Conservation (phyloP, 202 grass and related monocot species). For the Miscanthus sacchariflorus region DNA sequence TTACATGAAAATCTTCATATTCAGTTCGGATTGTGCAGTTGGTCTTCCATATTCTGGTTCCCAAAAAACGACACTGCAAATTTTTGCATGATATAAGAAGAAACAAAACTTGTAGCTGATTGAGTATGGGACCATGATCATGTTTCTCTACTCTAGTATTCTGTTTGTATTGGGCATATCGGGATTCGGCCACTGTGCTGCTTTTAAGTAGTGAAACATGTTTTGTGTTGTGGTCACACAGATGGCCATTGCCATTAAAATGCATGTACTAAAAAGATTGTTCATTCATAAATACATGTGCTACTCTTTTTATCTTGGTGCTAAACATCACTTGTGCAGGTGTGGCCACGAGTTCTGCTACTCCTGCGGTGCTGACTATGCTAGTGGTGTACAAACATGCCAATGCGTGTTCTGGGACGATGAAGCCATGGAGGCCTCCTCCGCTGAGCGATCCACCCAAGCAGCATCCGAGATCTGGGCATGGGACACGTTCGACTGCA, state of each 20-base stretch:
- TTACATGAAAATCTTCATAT: not conserved
- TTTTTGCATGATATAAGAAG: constrained; percentile 5
- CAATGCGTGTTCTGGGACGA: constrained; percentile 88
- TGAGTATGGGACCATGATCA: not conserved
- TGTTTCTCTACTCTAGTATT: not conserved
- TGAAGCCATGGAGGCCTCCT: constrained; percentile 47
- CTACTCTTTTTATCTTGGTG: not conserved
- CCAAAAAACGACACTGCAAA: not conserved
- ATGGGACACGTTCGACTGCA: constrained; percentile 91
- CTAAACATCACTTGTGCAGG: constrained; percentile 63
- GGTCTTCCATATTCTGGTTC: constrained; percentile 13
- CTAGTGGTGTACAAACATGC: constrained; percentile 75
- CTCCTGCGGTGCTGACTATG: constrained; percentile 81
- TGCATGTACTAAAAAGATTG: not conserved
- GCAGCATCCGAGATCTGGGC: constrained; percentile 77
- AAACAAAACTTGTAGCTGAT: not conserved
- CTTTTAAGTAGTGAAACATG: not conserved
- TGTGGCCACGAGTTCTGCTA: constrained; percentile 99
- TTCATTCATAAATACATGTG: not conserved
- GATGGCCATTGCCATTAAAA: not conserved
- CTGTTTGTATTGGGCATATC: not conserved
- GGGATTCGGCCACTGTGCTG: not conserved
- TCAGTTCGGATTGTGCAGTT: not conserved
- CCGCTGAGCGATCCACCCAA: constrained; percentile 48
- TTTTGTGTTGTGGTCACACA: not conserved